These are phyloP conservation scores for Hirschioporus abietinus DNA, from an alignment of 768 basidiomycete genomes.

Conservation along the genomic window DNA sequence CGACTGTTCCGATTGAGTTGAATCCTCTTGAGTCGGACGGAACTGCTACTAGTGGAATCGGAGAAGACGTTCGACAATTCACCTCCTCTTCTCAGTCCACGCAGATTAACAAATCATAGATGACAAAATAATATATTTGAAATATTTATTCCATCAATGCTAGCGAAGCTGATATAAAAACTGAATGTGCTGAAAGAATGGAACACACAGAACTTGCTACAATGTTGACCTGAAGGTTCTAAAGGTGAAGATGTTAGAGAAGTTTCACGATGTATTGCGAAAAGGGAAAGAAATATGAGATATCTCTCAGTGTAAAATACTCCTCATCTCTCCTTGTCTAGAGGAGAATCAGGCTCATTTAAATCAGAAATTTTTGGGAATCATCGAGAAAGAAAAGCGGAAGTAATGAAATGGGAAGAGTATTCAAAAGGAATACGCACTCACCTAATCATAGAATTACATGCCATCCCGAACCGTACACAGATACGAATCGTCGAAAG, in stretches of 20 bases:
- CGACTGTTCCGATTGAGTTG: background rate
- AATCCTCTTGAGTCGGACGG: background rate
- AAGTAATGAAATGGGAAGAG: background rate
- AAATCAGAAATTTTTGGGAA: constrained; percentile 6
- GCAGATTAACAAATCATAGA: background rate
- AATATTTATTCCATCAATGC: background rate
- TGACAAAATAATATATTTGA: background rate
- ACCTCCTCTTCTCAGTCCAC: background rate
- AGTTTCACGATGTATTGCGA: background rate
- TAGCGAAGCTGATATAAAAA: no score
- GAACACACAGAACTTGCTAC: no score
- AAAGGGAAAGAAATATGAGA: background rate
- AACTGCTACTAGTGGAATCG: background rate
- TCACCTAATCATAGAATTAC: background rate
- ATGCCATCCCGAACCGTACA: background rate
- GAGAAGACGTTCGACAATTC: background rate
- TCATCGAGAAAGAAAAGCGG: constrained; percentile 2
- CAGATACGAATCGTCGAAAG: background rate
- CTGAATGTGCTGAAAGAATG: no score
- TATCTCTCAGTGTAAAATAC: background rate
- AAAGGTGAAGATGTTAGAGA: background rate
- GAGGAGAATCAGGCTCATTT: constrained; percentile 5
- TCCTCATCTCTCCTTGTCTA: background rate
- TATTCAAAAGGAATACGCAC: background rate
- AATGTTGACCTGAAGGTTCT: background rate